These are phyloP conservation scores for Calendula officinalis DNA, from an alignment of 129 eudicot genomes.

Conservation along the genomic window DNA sequence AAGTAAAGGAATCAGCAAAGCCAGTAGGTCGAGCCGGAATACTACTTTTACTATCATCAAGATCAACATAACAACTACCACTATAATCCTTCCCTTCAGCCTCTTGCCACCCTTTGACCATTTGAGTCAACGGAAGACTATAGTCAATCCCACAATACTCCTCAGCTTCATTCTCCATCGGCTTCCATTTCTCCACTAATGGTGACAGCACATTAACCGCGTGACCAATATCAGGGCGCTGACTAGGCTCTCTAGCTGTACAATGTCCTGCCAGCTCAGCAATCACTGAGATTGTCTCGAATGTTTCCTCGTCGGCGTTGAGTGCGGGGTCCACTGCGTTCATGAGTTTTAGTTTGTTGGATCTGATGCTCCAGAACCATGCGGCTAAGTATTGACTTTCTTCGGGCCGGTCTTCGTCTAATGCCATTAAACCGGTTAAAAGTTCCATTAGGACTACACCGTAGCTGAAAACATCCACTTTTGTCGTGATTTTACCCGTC, in stretches of 20 bases:
- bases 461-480: slow-evolving; percentile 89
- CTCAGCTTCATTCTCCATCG: slow-evolving; percentile 71
- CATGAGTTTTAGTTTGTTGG: slow-evolving; percentile 59
- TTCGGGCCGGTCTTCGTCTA: slow-evolving; percentile 86
- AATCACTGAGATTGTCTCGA: slow-evolving; percentile 53
- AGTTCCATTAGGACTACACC: slow-evolving; percentile 98
- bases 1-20: slow-evolving; percentile 91
- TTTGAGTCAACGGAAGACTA: slow-evolving; percentile 88
- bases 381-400: slow-evolving; percentile 93
- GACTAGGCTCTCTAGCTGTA: slow-evolving; percentile 86
- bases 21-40: slow-evolving; percentile 95
- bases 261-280: slow-evolving; percentile 99
- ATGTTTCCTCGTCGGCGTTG: slow-evolving; percentile 60
- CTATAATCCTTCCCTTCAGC: slow-evolving; percentile 71
- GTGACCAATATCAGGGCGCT: slow-evolving; percentile 96
- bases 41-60: slow-evolving; percentile 88
- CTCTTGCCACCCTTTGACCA: slow-evolving; percentile 99
- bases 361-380: slow-evolving; percentile 87
- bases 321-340: slow-evolving; percentile 74
- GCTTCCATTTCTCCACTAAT: slow-evolving; percentile 97
- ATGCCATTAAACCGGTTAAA: slow-evolving; percentile 87
- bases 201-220: slow-evolving; percentile 83
- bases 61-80: slow-evolving; percentile 48
- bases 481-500: slow-evolving; percentile 91
- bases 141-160: slow-evolving; percentile 92